phyloP scores from a whole-genome alignment of 257 asterid species.

The Ehretia macrophylla region DNA sequence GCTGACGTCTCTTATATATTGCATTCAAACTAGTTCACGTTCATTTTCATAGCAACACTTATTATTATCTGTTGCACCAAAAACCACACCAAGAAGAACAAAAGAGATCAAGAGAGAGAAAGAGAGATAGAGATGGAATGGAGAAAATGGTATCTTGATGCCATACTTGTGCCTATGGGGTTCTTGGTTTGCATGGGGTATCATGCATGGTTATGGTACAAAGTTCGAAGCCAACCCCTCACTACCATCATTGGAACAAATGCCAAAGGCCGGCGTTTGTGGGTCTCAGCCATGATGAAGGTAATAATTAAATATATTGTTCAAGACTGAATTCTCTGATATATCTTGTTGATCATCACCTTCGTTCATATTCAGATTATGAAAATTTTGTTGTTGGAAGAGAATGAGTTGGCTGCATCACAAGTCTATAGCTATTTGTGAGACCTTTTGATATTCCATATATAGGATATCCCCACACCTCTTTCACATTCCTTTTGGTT shows the following conservation, averaged over 20 bases:
- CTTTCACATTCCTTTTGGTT: too few relatives aligned
- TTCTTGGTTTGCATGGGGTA: constrained; percentile 48
- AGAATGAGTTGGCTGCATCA: too few relatives aligned
- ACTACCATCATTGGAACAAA: constrained; percentile 74
- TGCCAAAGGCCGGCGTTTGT: constrained; percentile 67
- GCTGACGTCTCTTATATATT: constrained; percentile 6
- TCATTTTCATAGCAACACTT: constrained; percentile 7
- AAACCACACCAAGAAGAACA: too few relatives aligned
- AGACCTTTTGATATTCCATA: too few relatives aligned
- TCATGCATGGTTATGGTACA: constrained; percentile 72
- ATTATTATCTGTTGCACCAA: too few relatives aligned
- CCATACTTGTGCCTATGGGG: constrained; percentile 68
- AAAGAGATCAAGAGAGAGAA: too few relatives aligned
- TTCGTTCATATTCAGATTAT: too few relatives aligned
- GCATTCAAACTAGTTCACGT: constrained; percentile 17
- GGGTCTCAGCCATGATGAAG: constrained; percentile 92
- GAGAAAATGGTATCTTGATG: constrained; percentile 73
- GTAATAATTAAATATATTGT: constrained; percentile 34
- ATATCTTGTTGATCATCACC: too few relatives aligned
- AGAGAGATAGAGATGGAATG: constrained; percentile 94
- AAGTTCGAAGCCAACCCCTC: constrained; percentile 63
- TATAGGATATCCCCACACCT: too few relatives aligned
- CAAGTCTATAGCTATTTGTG: too few relatives aligned
- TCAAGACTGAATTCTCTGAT: too few relatives aligned
- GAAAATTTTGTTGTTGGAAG: too few relatives aligned